These are phyloP conservation scores for Aspergillus neoniger DNA, from an alignment of 2,329 filamentous ascomycete species.

Conservation along the genomic window DNA sequence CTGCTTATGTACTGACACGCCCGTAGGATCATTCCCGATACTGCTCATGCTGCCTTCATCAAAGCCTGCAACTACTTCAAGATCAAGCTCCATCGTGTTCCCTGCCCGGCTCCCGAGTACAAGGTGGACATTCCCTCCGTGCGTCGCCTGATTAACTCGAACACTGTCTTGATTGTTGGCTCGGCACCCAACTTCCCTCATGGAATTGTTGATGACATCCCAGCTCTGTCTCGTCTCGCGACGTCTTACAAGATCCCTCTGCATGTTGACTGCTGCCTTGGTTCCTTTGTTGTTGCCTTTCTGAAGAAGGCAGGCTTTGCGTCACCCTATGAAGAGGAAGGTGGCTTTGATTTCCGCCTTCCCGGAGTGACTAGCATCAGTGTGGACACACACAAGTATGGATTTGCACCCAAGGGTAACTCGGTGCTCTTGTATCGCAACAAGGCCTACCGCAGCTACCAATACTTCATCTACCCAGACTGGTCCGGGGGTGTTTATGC, in stretches of 20 bases:
- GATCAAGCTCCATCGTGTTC: slow-evolving; percentile 88
- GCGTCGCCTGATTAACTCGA: slow-evolving; percentile 83
- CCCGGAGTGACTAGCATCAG: slow-evolving; percentile 94
- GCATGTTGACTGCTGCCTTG: slow-evolving; percentile 96
- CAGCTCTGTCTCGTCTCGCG: slow-evolving; percentile 79
- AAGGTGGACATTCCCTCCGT: slow-evolving; percentile 80
- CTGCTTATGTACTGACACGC: slow-evolving; percentile 20
- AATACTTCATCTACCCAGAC: slow-evolving; percentile 94
- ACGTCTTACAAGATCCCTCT: slow-evolving; percentile 77
- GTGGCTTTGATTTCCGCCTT: slow-evolving; percentile 89
- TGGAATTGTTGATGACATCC: slow-evolving; percentile 95
- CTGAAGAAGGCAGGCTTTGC: slow-evolving; percentile 87
- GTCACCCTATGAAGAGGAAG: slow-evolving; percentile 62
- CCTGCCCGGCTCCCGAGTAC: slow-evolving; percentile 81
- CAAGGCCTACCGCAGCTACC: slow-evolving; percentile 74
- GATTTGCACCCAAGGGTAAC: slow-evolving; percentile 97
- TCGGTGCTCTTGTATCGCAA: slow-evolving; percentile 89
- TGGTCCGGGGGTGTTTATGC: slow-evolving; percentile 97
- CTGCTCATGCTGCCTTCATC: slow-evolving; percentile 92
- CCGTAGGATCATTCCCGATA: slow-evolving; percentile 83
- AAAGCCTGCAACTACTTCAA: slow-evolving; percentile 96
- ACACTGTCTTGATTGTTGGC: slow-evolving; percentile 90
- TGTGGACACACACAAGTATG: slow-evolving; percentile 98
- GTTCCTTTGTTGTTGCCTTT: slow-evolving; percentile 91
- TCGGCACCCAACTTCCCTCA: slow-evolving; percentile 98